Evolutionary conservation across 164 flowering plant genomes (phyloP).

Genomic region (Liriodendron chinense): DNA sequence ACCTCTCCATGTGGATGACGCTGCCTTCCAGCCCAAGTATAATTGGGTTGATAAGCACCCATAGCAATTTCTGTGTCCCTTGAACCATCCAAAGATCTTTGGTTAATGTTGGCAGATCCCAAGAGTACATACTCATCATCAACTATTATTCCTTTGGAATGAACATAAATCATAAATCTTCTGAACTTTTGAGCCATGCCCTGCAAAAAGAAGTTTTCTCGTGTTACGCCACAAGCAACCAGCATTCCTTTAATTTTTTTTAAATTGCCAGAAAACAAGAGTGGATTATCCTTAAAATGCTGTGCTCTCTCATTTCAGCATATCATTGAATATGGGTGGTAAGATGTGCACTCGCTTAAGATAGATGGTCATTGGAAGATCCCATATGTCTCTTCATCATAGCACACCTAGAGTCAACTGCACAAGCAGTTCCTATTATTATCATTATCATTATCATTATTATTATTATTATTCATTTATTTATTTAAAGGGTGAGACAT

Average conservation of each 20-base stretch:
- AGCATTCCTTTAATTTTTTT: not conserved
- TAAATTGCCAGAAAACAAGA: slow-evolving; percentile 1
- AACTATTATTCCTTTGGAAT: slow-evolving; percentile 81
- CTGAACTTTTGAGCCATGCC: slow-evolving; percentile 37
- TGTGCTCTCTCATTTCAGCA: not conserved
- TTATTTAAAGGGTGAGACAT: too few species aligned
- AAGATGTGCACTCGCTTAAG: not conserved
- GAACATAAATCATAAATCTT: slow-evolving; percentile 81
- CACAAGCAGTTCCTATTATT: too few species aligned
- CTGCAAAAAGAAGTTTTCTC: slow-evolving; percentile 19
- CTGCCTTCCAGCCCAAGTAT: slow-evolving; percentile 53
- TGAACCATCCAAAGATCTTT: slow-evolving; percentile 76
- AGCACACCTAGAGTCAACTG: too few species aligned
- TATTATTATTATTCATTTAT: too few species aligned
- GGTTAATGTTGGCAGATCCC: slow-evolving; percentile 84
- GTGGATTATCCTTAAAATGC: not conserved
- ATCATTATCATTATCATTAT: too few species aligned
- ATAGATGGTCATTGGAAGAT: too few species aligned
- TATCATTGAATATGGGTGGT: not conserved
- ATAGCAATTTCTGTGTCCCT: slow-evolving; percentile 85
- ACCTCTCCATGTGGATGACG: slow-evolving; percentile 74
- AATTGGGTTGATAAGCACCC: slow-evolving; percentile 75
- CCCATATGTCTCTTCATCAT: too few species aligned
- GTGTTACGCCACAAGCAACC: not conserved
- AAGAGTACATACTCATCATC: slow-evolving; percentile 74